Conservation (phyloP, 2,329 filamentous ascomycete species). For the Aspergillus aculeatus region DNA sequence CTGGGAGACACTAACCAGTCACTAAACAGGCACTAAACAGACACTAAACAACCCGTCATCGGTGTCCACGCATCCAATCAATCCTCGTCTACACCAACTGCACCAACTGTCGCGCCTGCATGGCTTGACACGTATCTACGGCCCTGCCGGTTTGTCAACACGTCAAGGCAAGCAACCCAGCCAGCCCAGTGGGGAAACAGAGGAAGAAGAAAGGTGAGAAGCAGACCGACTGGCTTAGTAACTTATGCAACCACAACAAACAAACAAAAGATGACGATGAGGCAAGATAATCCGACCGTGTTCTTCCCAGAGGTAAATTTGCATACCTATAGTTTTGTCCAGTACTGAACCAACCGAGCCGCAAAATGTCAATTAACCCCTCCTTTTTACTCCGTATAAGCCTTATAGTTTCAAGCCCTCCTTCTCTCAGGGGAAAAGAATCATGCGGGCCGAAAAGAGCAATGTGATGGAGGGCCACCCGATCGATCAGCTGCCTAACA, state of each 20-base stretch:
- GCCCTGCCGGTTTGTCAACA: neutral
- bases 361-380: too few relatives aligned
- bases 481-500: slow-evolving; percentile 7
- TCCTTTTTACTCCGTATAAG: neutral
- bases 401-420: neutral
- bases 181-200: neutral
- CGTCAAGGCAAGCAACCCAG: neutral
- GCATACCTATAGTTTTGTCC: too few relatives aligned
- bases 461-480: slow-evolving; percentile 5
- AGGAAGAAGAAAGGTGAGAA: neutral
- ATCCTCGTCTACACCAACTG: neutral
- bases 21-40: neutral
- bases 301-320: neutral
- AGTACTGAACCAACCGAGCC: too few relatives aligned
- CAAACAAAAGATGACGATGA: neutral
- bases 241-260: neutral
- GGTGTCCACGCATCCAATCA: slow-evolving; percentile 1
- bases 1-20: too few relatives aligned
- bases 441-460: slow-evolving; percentile 5
- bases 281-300: neutral
- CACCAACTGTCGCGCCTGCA: neutral
- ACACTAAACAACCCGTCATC: slow-evolving; percentile 3
- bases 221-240: neutral
- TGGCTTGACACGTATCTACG: slow-evolving; percentile 2
- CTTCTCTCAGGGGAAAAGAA: neutral